Evolutionary conservation across 441 rosid species (phyloP).

Genomic region (Omphalea diandra): DNA sequence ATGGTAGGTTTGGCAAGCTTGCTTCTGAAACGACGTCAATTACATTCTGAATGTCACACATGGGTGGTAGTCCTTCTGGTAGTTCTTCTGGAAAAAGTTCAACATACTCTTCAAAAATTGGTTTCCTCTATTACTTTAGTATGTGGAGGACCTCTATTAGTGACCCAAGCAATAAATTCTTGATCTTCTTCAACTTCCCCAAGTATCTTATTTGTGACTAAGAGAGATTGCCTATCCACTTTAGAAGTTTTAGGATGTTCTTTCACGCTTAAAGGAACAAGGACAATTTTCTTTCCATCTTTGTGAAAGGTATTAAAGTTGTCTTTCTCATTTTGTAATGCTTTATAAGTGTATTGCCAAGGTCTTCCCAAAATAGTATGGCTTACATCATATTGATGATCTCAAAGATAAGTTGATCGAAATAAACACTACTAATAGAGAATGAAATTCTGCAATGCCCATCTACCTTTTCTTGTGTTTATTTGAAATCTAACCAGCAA

Average conservation of each 20-base stretch:
- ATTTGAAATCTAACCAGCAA: not conserved
- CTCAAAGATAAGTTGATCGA: not conserved
- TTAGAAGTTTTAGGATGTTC: too few relatives aligned
- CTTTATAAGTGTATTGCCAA: too few relatives aligned
- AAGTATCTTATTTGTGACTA: not conserved
- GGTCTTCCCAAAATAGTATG: too few relatives aligned
- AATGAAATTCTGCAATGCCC: not conserved
- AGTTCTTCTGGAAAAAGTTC: not conserved
- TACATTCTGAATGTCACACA: not conserved
- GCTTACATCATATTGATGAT: too few relatives aligned
- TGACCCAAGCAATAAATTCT: not conserved
- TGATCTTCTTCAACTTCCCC: not conserved
- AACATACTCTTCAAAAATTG: not conserved
- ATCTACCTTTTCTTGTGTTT: not conserved
- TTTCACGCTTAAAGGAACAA: too few relatives aligned
- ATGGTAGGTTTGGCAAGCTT: not conserved
- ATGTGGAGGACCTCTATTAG: not conserved
- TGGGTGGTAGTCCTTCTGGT: not conserved
- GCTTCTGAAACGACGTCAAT: not conserved
- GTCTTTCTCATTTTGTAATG: too few relatives aligned
- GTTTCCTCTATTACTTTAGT: not conserved
- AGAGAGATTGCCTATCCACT: too few relatives aligned
- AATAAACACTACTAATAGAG: not conserved
- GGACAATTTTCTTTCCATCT: too few relatives aligned
- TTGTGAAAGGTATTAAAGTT: too few relatives aligned